Base-by-base conservation (phyloP, 352 stramenopile genomes). In the Aphanomyces astaci region DNA sequence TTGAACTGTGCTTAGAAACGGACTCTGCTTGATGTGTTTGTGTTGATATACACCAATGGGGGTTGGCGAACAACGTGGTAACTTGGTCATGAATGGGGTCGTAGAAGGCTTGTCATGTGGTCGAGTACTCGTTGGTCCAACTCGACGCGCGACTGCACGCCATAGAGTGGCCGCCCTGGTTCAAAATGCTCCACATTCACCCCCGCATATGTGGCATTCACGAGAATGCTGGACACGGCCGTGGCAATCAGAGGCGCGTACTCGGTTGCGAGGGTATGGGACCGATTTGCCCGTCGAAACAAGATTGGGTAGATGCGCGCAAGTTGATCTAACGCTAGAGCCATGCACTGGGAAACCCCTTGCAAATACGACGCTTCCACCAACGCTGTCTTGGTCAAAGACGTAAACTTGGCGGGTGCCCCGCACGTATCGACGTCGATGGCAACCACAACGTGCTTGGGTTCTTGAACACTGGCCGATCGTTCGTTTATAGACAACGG, bases 161-260 rank as follows among this genome's bases (percentile, higher is more conserved):
- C 30, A 19, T 39, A 59, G 1, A 59, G 30, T 40, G 30, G 24
- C n/a, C 27, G 10, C 7, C 30, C 51, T 9, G 51, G 11, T 39
- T 59, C 51, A 28, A 59, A 59, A 32, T 59, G 51, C 11, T 7
- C n/a, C n/a, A 59, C 30, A 59, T 59, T 25, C 7, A 59, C 25
- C 19, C 30, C 51, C 4, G 30, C 25, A 32, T 0, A 22, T n/a
- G 25, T 59, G 15, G 51, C 25, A 15, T 59, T 30, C 7, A 32
- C 7, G 7, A 59, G 24, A 19, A 59, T 59, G 7, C 25, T n/a
- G 7, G 51, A n/a, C 15, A 59, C 51, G 7, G 51, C n/a, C 22
- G 22, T 59, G 15, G 27, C 15, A 39, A 59, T 39, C 25, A 59
- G 24, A 32, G 51, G 51, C 5, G 51, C 51, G 33, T 39, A 59